These are phyloP conservation scores for Euphorbia peplus DNA, from an alignment of 345 rosid genomes.

Conservation along the genomic window DNA sequence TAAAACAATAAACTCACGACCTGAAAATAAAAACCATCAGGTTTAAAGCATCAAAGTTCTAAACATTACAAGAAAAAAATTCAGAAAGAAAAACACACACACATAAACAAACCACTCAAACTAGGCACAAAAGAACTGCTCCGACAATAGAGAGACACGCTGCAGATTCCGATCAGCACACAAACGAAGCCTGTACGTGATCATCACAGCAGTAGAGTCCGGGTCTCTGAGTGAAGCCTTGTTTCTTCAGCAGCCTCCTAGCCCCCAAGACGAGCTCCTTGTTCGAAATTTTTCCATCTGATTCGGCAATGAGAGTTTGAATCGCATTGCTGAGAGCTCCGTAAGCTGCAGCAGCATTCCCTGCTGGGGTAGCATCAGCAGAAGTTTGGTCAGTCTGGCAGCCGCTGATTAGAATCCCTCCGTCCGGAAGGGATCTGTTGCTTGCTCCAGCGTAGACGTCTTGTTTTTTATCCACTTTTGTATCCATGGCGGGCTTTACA, in stretches of 20 bases:
- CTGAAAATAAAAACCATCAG: background rate
- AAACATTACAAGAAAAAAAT: background rate
- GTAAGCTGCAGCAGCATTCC: conserved; percentile 59
- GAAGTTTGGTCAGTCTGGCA: conserved; percentile 94
- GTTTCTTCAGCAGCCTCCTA: conserved; percentile 57
- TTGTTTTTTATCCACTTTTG: conserved; percentile 57
- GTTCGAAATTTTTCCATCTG: conserved; percentile 56
- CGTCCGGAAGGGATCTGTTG: conserved; percentile 59
- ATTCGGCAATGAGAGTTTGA: conserved; percentile 65
- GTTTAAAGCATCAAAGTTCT: background rate
- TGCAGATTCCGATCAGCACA: conserved; percentile 29
- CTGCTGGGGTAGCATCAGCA: conserved; percentile 89
- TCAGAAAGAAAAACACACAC: background rate
- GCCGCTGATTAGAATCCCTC: conserved; percentile 85
- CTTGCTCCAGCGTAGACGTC: conserved; percentile 82
- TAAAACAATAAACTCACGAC: background rate
- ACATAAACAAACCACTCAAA: background rate
- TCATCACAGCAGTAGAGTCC: conserved; percentile 89
- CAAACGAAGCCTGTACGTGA: conserved; percentile 54
- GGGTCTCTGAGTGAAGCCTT: conserved; percentile 90
- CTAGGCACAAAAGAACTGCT: background rate
- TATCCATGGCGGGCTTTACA: conserved; percentile 65
- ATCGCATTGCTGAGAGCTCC: conserved; percentile 96
- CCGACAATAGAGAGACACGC: background rate
- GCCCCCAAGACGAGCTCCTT: conserved; percentile 60